These are phyloP conservation scores for Terfezia boudieri DNA, from an alignment of 495 filamentous ascomycete genomes.

Conservation along the genomic window DNA sequence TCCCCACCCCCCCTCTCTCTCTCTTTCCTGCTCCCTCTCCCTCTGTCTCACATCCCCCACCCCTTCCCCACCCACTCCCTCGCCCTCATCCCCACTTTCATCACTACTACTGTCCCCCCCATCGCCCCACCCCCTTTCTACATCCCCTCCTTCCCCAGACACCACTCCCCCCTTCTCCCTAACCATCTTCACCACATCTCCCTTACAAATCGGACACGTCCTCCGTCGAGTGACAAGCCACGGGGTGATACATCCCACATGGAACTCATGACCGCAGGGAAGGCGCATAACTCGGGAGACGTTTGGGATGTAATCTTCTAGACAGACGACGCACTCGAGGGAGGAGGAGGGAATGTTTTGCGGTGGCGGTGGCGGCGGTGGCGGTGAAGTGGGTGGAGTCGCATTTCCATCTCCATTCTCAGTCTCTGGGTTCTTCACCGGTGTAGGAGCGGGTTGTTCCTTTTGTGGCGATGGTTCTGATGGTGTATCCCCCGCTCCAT, in stretches of 20 bases:
- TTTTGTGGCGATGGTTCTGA: slow-evolving; percentile 29
- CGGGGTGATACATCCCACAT: slow-evolving; percentile 96
- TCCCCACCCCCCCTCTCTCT: slow-evolving; percentile 2
- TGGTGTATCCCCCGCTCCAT: slow-evolving; percentile 23
- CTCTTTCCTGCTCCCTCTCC: not conserved
- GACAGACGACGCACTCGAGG: slow-evolving; percentile 84
- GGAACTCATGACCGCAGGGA: slow-evolving; percentile 97
- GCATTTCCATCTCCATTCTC: too few species aligned
- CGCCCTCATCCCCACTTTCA: not conserved
- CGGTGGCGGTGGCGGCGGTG: slow-evolving; percentile 36
- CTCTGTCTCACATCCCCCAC: not conserved
- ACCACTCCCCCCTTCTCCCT: not conserved
- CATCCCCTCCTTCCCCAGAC: not conserved
- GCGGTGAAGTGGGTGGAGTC: slow-evolving; percentile 23
- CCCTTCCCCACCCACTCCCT: not conserved
- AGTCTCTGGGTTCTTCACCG: too few species aligned
- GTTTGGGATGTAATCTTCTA: slow-evolving; percentile 92
- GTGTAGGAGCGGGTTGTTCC: slow-evolving; percentile 28
- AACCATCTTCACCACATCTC: slow-evolving; percentile 48
- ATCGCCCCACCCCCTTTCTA: not conserved
- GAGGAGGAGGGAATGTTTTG: slow-evolving; percentile 14
- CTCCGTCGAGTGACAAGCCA: slow-evolving; percentile 87
- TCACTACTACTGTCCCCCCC: not conserved
- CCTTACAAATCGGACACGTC: slow-evolving; percentile 95
- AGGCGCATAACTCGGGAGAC: slow-evolving; percentile 90